Base-by-base conservation (phyloP, 1,139 yeast genomes). In the Wickerhamomyces sp. region DNA sequence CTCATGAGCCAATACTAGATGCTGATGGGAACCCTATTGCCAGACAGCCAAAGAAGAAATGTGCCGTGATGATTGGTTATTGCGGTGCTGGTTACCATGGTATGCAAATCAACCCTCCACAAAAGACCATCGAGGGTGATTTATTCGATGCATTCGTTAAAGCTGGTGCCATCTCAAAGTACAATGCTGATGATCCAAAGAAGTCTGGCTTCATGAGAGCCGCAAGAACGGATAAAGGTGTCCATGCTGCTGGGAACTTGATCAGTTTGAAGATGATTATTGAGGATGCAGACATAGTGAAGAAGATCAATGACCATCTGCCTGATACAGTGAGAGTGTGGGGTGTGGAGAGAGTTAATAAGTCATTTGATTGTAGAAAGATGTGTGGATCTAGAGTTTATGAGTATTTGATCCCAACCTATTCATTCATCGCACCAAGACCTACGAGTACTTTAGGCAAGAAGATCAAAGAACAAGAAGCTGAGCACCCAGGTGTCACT, bases 11-110 rank as follows among this genome's bases (percentile, higher is more conserved):
- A 25, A 52, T 62, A 41, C 54, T 77, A 55, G 87, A 80, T 55
- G 82, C 66, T 20, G 59, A 76, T 28, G 89, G 89, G 9, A 68
- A 73, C 24, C 78, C 80, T 10, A 57, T 77, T 26, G 71, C 71
- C 14, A 57, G 66, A 46, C 47, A 55, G 33, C 70, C 70, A 28
- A 64, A 64, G 51, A 59, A 44, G 37, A 91, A 91, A 59, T 96
- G 88, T 16, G 97, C 96, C 0, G 82, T 86, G 46, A 71, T 88
- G 79, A 70, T 91, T 49, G 98, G 99, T 2, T 91, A 91, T 63
- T 91, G 97, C 59, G 99, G 99, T 32, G 82, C 97, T 0, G 98
- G 98, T 0, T 91, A 89, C 60, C 94, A 87, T 59, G 99, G 99
- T 11, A 87, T 91, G 95, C 99, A 91, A 61, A 68, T 85, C 46